Conservation (phyloP, 1,284 basidiomycete genomes). For the Takashimella tepidaria region DNA sequence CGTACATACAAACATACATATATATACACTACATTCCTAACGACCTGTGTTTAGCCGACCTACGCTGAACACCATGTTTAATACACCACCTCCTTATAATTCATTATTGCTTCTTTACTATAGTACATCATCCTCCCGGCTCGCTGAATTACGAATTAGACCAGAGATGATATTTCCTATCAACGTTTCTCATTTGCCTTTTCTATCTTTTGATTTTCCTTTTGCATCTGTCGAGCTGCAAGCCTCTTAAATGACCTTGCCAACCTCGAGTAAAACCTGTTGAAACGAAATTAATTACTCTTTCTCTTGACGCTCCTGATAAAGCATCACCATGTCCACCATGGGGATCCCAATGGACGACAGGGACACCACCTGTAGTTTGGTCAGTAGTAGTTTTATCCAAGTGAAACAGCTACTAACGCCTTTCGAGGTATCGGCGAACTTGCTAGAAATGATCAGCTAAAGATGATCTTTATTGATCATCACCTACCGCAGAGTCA, state of each 20-base stretch:
- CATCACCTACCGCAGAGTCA: conserved; percentile 57
- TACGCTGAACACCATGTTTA: too few species aligned
- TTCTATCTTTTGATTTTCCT: too few species aligned
- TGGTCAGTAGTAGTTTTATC: not conserved
- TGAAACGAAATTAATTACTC: conserved; percentile 63
- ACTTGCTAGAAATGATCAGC: conserved; percentile 56
- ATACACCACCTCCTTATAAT: not conserved
- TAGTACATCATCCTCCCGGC: not conserved
- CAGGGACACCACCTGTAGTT: conserved; percentile 60
- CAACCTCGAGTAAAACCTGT: conserved; percentile 38
- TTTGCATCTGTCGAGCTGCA: too few species aligned
- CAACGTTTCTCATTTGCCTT: not conserved
- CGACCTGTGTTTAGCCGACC: too few species aligned
- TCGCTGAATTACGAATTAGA: not conserved
- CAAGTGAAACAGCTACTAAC: conserved; percentile 18
- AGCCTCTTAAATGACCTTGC: conserved; percentile 21
- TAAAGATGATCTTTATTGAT: not conserved
- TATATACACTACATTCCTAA: not conserved
- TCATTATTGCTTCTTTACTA: too few species aligned
- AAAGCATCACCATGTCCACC: conserved; percentile 70
- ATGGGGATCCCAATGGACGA: conserved; percentile 63
- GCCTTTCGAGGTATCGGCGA: conserved; percentile 60
- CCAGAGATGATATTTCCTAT: not conserved
- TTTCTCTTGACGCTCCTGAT: conserved; percentile 54
- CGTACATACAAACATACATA: too few species aligned